A percentile compares a stretch with the other conserved stretches of the same genome.
These are phyloP conservation scores for Xylaria polymorpha DNA, from an alignment of 2,329 filamentous ascomycete species.

Conservation along the genomic window DNA sequence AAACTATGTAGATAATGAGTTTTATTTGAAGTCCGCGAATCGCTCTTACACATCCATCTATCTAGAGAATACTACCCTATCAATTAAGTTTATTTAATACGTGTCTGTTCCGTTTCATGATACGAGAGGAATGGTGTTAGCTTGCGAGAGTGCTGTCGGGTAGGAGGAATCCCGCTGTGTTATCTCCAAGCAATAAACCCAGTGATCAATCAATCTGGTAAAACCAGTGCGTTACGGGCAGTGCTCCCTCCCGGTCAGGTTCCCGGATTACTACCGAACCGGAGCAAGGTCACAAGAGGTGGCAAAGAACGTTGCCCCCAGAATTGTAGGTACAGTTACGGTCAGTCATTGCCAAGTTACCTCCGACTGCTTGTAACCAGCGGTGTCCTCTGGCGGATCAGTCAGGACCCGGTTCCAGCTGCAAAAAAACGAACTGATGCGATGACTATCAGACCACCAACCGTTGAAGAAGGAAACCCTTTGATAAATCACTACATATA, in stretches of 20 bases:
- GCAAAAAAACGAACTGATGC: constrained; percentile 18
- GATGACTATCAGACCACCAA: constrained; percentile 26
- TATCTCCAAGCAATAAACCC: constrained; percentile 3
- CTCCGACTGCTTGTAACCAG: constrained; percentile 12
- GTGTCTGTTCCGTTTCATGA: background rate
- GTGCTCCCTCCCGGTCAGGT: constrained; percentile 5
- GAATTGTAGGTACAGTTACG: background rate
- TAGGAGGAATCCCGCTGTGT: background rate
- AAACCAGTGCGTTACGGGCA: constrained; percentile 2
- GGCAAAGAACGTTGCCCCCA: constrained; percentile 18
- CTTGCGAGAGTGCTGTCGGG: background rate
- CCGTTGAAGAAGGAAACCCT: background rate
- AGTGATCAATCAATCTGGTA: constrained; percentile 17
- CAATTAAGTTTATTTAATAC: background rate
- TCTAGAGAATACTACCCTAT: background rate
- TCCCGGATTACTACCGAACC: constrained; percentile 3
- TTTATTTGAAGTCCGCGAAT: background rate
- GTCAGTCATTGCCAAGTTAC: constrained; percentile 8
- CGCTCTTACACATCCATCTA: background rate
- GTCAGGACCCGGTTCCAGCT: constrained; percentile 19
- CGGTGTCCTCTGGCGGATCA: constrained; percentile 13
- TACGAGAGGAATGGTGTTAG: background rate
- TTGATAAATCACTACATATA: background rate
- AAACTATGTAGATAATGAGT: constrained; percentile 1
- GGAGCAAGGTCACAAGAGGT: constrained; percentile 8